Evolutionary conservation across 2,329 filamentous ascomycete genomes (phyloP), one percentile per base, ranked within the genome.

Genomic region (Monilinia fructigena): DNA sequence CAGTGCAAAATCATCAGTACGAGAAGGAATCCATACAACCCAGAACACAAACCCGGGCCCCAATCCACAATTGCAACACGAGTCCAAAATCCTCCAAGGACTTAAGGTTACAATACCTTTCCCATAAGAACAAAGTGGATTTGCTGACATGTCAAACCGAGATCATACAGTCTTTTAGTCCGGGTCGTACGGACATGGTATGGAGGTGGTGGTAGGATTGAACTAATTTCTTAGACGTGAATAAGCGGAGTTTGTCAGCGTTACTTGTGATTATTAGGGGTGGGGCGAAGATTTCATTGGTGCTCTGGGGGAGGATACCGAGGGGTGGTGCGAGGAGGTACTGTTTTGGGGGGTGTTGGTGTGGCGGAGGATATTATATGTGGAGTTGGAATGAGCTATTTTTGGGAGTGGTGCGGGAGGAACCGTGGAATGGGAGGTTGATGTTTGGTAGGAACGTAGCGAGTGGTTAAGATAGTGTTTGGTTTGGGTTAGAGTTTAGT

Each of bases 91-190:
- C 42, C 56, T 31, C 5, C 7, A 14, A 59, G 56, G 4, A 48
- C 35, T 48, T 18, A 35, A 48, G 28, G 6, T 35, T 48, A 23
- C 5, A 6, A 6, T 8, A 35, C 31, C 5, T 35, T 35, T 6
- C 3, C 31, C 31, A 35, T 35, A 35, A 35, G 31, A 6, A 35
- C 7, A 35, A 35, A 8, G 31, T 7, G 31, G 12, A 18, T 16
- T 11, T 16, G 56, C 42, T 59, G 42, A 59, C 56, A 35, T 28
- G 28, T n/a, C 42, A 48, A 16, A 28, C 56, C 56, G 20, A 47
- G 4, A 31, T 14, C 38, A 2, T 2, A 3, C 16, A 20, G 18
- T 3, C 12, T 14, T 31, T 45, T 48, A 48, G 26, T 48, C 42
- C 23, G 8, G 26, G 11, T 35, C 1, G 14, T 10, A 35, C 18